Evolutionary conservation across 2,329 filamentous ascomycete species (phyloP).

Genomic region (Alternaria triticimaculans): DNA sequence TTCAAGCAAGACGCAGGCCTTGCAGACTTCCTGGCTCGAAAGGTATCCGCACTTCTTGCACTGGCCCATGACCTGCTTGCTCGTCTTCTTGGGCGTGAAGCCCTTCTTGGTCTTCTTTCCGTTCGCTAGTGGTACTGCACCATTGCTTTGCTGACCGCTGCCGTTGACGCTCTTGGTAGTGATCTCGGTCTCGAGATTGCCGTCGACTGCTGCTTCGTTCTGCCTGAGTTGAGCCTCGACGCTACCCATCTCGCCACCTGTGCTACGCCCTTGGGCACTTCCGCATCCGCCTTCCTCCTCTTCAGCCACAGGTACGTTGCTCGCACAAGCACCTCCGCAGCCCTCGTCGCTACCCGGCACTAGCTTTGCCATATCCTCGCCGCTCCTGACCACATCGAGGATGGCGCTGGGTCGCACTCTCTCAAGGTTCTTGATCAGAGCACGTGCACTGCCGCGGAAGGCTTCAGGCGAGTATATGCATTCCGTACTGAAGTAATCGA

Average conservation of each 20-base stretch:
- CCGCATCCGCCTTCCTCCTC: conserved; percentile 78
- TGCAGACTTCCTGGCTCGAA: conserved; percentile 91
- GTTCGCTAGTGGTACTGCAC: conserved; percentile 16
- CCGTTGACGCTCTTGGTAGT: conserved; percentile 49
- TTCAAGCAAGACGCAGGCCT: conserved; percentile 89
- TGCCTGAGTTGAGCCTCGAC: conserved; percentile 77
- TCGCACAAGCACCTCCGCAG: conserved; percentile 40
- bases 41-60: conserved; percentile 93
- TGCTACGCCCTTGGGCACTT: conserved; percentile 68
- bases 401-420: conserved; percentile 93
- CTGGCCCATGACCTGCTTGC: conserved; percentile 75
- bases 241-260: conserved; percentile 78
- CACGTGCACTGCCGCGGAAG: conserved; percentile 89
- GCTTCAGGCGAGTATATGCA: conserved; percentile 98
- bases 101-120: conserved; percentile 32
- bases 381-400: conserved; percentile 90
- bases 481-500: conserved; percentile 98
- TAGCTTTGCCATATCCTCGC: conserved; percentile 94
- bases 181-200: conserved; percentile 72
- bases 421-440: conserved; percentile 93
- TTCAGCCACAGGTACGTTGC: conserved; percentile 51
- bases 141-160: conserved; percentile 28
- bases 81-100: conserved; percentile 38
- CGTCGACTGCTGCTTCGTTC: conserved; percentile 64
- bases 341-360: conserved; percentile 63